Base-by-base conservation (phyloP, 305 asterid species). In the Caryopteris hybrid region DNA sequence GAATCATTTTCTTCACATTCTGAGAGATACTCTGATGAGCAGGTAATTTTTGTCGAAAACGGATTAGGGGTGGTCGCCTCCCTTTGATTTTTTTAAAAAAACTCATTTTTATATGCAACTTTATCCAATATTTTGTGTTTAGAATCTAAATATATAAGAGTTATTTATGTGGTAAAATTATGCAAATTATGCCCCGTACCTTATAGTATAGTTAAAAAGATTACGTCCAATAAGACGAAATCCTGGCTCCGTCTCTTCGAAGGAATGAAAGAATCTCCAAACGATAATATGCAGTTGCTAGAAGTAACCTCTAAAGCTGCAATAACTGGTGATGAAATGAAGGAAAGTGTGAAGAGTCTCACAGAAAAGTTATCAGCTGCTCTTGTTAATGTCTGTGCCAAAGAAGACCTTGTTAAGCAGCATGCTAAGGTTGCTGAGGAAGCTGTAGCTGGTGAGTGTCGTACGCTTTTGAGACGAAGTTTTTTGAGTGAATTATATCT, bases 341-440 rank as follows among this genome's bases (percentile, higher is more conserved):
- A 76, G 61, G 88, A 82, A 61, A 80, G 68, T 64, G 73, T 89
- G 50, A 83, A 76, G 61, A 76, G 67, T 74, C 80, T 89, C 36
- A 83, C 84, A 14, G 88, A 81, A 27, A 89, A 83, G 79, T 78
- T 92, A 81, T 86, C 98, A 20, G 92, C 98, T 73, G 96, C 95
- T 42, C 91, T 92, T 50, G 88, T 88, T 31, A 92, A 92, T 78
- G 87, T 87, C 21, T 74, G 91, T 23, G 94, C 93, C 34, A 92
- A 89, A 76, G 96, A 92, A 60, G 96, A 92, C 33, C 74, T 92
- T 13, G 98, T 87, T 63, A 92, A 89, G 80, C 98, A 92, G 78
- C 98, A 92, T 68, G 84, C 92, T 9, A 92, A 87, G 75, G 96
- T 92, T 54, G 96, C 96, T 36, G 96, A 89, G 83, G 96, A 92